Evolutionary conservation across 768 basidiomycete genomes (phyloP).

Genomic region (Holtermannia corniformis): DNA sequence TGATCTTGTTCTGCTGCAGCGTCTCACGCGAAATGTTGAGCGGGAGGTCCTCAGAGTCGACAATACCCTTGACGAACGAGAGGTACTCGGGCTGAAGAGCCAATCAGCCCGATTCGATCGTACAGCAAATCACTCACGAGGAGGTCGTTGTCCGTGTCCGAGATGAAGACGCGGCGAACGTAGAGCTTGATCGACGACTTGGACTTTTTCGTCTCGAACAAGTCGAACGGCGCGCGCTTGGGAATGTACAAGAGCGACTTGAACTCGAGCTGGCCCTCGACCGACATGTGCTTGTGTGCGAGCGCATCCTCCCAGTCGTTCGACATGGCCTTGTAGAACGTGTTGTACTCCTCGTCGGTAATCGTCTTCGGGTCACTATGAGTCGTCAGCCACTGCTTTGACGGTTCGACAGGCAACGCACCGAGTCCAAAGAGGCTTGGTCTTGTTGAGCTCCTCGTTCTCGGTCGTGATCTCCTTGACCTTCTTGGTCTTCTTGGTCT

Average conservation of each 20-base stretch:
- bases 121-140: constrained; percentile 46
- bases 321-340: constrained; percentile 99
- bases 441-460: constrained; percentile 99
- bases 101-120: constrained; percentile 5
- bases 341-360: constrained; percentile 77
- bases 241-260: constrained; percentile 98
- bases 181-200: constrained; percentile 99
- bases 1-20: constrained; percentile 99
- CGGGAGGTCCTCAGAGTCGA: constrained; percentile 98
- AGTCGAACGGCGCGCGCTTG: constrained; percentile 97
- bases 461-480: constrained; percentile 76
- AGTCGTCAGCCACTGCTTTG: constrained; percentile 1
- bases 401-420: constrained; percentile 2
- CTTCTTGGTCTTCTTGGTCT: constrained; percentile 90
- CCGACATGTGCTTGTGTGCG: constrained; percentile 99
- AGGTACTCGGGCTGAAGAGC: constrained; percentile 72
- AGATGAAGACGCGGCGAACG: constrained; percentile 99
- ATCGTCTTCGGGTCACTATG: constrained; percentile 86
- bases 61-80: constrained; percentile 99
- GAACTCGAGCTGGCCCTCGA: constrained; percentile 99
- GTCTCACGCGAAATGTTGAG: constrained; percentile 99
- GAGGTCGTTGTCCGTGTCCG: constrained; percentile 99
- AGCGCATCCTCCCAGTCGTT: constrained; percentile 99
- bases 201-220: constrained; percentile 99
- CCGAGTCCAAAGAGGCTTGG: constrained; percentile 94